These are phyloP conservation scores for Friedmanniomyces simplex DNA, from an alignment of 495 filamentous ascomycete genomes.

Conservation along the genomic window DNA sequence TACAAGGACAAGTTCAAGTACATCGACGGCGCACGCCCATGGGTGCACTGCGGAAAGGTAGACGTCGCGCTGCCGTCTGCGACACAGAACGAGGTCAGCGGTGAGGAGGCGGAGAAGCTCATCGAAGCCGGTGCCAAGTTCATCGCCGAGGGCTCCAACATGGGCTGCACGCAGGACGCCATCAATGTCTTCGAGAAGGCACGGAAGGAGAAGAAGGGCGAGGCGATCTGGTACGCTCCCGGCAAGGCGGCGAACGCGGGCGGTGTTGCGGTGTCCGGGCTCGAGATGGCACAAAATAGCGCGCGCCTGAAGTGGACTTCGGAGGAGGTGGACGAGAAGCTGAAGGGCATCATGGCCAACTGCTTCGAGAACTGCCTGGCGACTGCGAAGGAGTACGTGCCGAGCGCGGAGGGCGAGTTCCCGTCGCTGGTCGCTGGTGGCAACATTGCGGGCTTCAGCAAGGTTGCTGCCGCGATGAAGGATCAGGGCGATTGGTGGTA, in stretches of 20 bases:
- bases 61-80: slow-evolving; percentile 88
- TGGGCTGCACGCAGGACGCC: slow-evolving; percentile 94
- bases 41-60: slow-evolving; percentile 76
- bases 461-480: slow-evolving; percentile 89
- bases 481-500: slow-evolving; percentile 96
- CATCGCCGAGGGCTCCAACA: slow-evolving; percentile 96
- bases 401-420: slow-evolving; percentile 65
- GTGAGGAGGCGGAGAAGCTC: slow-evolving; percentile 76
- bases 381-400: slow-evolving; percentile 81
- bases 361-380: slow-evolving; percentile 87
- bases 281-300: slow-evolving; percentile 99
- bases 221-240: slow-evolving; percentile 85
- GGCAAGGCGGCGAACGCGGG: slow-evolving; percentile 91
- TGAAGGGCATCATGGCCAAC: slow-evolving; percentile 87
- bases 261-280: slow-evolving; percentile 92
- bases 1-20: slow-evolving; percentile 67
- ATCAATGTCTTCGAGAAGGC: slow-evolving; percentile 87
- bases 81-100: slow-evolving; percentile 93
- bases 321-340: slow-evolving; percentile 84
- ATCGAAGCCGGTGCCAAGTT: slow-evolving; percentile 68
- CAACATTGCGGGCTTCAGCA: slow-evolving; percentile 96
- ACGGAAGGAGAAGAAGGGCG: slow-evolving; percentile 57
- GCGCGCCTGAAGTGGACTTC: slow-evolving; percentile 70
- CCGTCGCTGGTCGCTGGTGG: slow-evolving; percentile 83
- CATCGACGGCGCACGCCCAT: slow-evolving; percentile 78